Evolutionary conservation across 2,329 filamentous ascomycete species (phyloP).

Genomic region (Ophiostoma quercus): DNA sequence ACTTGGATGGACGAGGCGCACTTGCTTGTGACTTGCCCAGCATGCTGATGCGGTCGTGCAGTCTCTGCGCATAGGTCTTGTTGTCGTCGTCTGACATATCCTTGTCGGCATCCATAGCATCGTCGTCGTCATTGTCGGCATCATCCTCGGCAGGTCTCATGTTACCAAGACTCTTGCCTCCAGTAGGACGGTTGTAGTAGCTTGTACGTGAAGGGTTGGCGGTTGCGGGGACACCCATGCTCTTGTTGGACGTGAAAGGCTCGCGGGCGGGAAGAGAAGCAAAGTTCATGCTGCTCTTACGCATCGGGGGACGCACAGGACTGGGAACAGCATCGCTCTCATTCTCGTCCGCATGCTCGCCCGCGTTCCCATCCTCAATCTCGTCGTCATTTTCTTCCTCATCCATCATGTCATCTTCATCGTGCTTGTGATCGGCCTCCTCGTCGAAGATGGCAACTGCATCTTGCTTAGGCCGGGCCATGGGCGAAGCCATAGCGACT

Average conservation of each 20-base stretch:
- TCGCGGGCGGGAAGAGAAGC: slow-evolving; percentile 87
- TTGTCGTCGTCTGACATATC: slow-evolving; percentile 63
- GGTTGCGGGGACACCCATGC: slow-evolving; percentile 53
- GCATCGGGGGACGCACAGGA: slow-evolving; percentile 68
- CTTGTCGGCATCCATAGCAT: slow-evolving; percentile 39
- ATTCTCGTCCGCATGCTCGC: slow-evolving; percentile 15
- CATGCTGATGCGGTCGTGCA: slow-evolving; percentile 87
- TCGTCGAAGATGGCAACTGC: slow-evolving; percentile 12
- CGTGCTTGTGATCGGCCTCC: background rate
- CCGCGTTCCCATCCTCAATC: background rate
- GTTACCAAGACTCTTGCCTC: slow-evolving; percentile 64
- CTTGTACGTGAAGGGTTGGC: slow-evolving; percentile 68
- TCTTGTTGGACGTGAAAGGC: slow-evolving; percentile 78
- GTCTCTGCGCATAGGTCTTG: slow-evolving; percentile 86
- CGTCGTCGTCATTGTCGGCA: slow-evolving; percentile 35
- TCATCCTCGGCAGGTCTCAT: slow-evolving; percentile 35
- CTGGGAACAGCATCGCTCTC: slow-evolving; percentile 50
- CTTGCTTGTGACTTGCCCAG: slow-evolving; percentile 54
- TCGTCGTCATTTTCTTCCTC: background rate
- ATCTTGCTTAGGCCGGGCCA: background rate
- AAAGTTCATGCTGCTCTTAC: slow-evolving; percentile 94
- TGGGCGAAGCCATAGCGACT: background rate
- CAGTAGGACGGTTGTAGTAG: slow-evolving; percentile 67
- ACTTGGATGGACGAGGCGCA: slow-evolving; percentile 45
- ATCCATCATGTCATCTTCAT: background rate